Evolutionary conservation across 139 green algal species (phyloP), one percentile per base, ranked within the genome.

Genomic region (Tetradesmus obliquus): DNA sequence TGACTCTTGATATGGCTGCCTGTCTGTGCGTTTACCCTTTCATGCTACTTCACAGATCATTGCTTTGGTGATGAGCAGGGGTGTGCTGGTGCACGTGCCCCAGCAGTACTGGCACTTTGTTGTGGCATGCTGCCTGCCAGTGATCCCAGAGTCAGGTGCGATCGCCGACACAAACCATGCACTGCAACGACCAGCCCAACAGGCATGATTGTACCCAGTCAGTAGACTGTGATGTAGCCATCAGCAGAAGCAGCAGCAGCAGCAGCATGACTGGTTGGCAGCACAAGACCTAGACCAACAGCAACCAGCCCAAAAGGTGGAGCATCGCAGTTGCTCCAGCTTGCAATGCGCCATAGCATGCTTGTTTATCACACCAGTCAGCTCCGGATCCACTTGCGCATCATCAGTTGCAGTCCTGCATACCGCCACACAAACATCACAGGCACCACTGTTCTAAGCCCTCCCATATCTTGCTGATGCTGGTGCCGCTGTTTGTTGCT

Each of bases 71-170:
- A 84, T 84, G 79, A 55, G n/a, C 79, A 19, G 79, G 10, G 79
- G 79, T 54, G 32, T 54, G 45, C 79, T 84, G 10, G 79, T 84
- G 10, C 79, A 84, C 22, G 32, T 58, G 45, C 32, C n/a, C 19
- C 45, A 84, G 45, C 32, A 55, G 45, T 84, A 84, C 79, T 84
- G 79, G 79, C 79, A 55, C 15, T 86, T 86, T 71, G 53, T 86
- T 5, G 81, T 19, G 12, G 53, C 54, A 1, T 57, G 9, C 81
- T 32, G 51, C 53, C 32, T 86, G 54, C 81, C 81, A 19, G 81
- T 86, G 24, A 86, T 86, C 15, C 81, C 81, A 17, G 76, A 82
- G 10, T 51, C 76, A 82, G 76, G 76, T 82, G 76, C 76, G 76
- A 76, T 5, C 19, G 66, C 5, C 17, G 5, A 3, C 60, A 10